Evolutionary conservation across 2,329 filamentous ascomycete genomes (phyloP).

Genomic region (Aspergillus intermedius): DNA sequence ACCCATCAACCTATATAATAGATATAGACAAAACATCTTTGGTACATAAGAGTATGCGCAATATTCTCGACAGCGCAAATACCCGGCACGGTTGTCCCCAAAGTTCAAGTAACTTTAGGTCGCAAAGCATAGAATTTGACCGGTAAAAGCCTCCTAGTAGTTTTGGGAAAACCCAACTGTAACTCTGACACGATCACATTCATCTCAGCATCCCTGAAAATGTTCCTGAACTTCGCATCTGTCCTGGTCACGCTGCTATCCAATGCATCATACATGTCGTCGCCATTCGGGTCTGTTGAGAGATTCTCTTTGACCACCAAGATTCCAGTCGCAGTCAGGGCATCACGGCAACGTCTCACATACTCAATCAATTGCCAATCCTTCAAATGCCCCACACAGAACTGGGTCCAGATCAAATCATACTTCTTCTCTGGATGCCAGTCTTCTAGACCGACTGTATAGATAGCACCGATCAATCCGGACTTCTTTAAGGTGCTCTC

Average conservation of each 20-base stretch:
- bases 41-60: no score
- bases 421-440: conserved; percentile 58
- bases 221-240: conserved; percentile 61
- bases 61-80: no score
- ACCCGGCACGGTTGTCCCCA: no score
- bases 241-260: conserved; percentile 74
- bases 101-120: conserved; percentile 31
- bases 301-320: conserved; percentile 80
- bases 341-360: conserved; percentile 53
- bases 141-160: conserved; percentile 54
- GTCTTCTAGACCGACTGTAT: conserved; percentile 66
- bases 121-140: conserved; percentile 73
- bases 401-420: conserved; percentile 82
- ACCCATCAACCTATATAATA: no score
- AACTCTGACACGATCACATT: conserved; percentile 63
- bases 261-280: conserved; percentile 66
- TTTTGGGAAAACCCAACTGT: conserved; percentile 64
- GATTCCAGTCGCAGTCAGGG: conserved; percentile 39
- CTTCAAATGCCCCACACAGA: conserved; percentile 78
- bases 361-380: conserved; percentile 66
- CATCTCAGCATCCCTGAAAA: conserved; percentile 66
- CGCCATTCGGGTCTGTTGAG: conserved; percentile 44
- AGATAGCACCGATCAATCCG: conserved; percentile 56
- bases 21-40: no score
- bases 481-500: conserved; percentile 29